phyloP scores from a whole-genome alignment of 139 green algal genomes.

The Chlorella sp. region DNA sequence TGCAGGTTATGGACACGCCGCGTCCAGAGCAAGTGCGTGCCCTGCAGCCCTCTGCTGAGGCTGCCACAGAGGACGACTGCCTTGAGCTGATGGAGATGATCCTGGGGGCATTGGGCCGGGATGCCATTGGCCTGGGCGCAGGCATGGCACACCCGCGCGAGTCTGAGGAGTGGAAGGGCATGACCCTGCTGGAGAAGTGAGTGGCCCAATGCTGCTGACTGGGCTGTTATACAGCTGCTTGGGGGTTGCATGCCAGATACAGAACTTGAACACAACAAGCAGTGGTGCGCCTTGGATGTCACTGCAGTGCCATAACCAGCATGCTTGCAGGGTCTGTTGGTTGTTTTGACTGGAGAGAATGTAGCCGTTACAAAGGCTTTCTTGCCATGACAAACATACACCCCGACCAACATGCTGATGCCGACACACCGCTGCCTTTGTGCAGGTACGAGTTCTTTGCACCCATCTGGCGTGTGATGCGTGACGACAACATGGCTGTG shows the following conservation, averaged over 20 bases:
- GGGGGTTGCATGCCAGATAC: no score
- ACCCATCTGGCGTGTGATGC: constrained; percentile 86
- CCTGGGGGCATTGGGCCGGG: constrained; percentile 70
- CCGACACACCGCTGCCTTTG: no score
- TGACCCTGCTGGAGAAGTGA: constrained; percentile 58
- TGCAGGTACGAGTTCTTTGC: constrained; percentile 86
- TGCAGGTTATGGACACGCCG: constrained; percentile 74
- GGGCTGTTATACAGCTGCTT: no score
- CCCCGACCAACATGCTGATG: no score
- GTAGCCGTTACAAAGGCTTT: no score
- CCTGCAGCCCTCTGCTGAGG: constrained; percentile 41
- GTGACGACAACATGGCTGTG: constrained; percentile 64
- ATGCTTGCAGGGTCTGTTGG: no score
- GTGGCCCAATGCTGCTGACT: no score
- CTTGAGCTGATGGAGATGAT: constrained; percentile 93
- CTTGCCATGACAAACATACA: no score
- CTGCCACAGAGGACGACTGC: constrained; percentile 60
- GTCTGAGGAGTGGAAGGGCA: constrained; percentile 71
- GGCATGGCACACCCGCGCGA: constrained; percentile 60
- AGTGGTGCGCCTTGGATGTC: no score
- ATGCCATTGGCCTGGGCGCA: constrained; percentile 76
- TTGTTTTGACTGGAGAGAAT: no score
- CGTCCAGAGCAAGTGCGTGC: constrained; percentile 50
- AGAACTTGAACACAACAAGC: no score
- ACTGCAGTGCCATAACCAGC: no score